Evolutionary conservation across 352 stramenopile genomes (phyloP).

Genomic region (Phytophthora brassicae): DNA sequence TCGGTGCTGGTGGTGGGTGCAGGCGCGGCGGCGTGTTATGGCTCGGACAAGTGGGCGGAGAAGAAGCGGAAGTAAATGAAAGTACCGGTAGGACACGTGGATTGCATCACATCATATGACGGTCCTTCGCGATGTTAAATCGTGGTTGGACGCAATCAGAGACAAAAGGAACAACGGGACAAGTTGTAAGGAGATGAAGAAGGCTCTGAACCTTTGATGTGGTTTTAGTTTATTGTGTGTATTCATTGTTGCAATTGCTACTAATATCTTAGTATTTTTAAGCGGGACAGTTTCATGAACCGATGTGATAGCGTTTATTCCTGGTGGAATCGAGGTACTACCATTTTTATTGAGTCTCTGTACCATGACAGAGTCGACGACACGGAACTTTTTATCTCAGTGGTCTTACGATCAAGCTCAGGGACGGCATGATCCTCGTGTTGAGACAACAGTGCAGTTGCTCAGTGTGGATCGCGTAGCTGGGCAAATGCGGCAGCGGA

Average conservation of each 20-base stretch:
- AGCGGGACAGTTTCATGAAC: slow-evolving; percentile 14
- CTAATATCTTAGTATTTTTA: slow-evolving; percentile 7
- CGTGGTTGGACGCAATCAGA: no score
- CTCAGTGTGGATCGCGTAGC: slow-evolving; percentile 32
- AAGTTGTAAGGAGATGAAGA: no score
- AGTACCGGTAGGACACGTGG: neutral
- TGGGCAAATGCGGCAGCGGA: slow-evolving; percentile 12
- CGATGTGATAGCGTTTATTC: slow-evolving; percentile 16
- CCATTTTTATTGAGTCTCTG: neutral
- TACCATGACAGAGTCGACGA: slow-evolving; percentile 25
- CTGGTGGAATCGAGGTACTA: neutral
- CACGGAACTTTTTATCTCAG: slow-evolving; percentile 33
- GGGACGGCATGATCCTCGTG: neutral
- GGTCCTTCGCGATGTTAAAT: no score
- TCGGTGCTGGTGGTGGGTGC: slow-evolving; percentile 61
- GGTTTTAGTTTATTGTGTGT: neutral
- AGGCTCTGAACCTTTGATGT: neutral
- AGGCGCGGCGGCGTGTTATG: slow-evolving; percentile 57
- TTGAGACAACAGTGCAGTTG: slow-evolving; percentile 14
- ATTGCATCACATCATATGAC: slow-evolving; percentile 26
- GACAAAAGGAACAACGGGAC: no score
- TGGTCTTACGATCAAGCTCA: slow-evolving; percentile 28
- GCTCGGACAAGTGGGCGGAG: slow-evolving; percentile 59
- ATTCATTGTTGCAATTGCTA: neutral
- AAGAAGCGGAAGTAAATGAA: slow-evolving; percentile 45